Evolutionary conservation across 2,329 filamentous ascomycete species (phyloP).

Genomic region (Daldinia eschscholtzii): DNA sequence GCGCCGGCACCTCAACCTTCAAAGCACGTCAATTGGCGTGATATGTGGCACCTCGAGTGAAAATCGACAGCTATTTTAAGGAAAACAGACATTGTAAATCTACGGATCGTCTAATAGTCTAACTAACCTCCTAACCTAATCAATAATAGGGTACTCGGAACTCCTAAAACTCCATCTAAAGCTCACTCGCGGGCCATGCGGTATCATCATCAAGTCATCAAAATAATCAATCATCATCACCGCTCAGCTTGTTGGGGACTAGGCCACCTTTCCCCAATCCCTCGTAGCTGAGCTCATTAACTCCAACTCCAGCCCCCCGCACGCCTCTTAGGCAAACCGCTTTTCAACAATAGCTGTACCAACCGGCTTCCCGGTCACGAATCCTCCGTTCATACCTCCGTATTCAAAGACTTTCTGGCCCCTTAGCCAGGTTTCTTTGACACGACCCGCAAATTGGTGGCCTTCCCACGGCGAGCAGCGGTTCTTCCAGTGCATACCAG

Average conservation of each 20-base stretch:
- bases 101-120: neutral
- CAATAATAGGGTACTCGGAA: neutral
- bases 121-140: neutral
- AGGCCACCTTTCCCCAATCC: conserved; percentile 6
- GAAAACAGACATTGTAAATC: neutral
- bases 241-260: neutral
- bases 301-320: neutral
- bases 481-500: conserved; percentile 94
- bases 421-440: conserved; percentile 87
- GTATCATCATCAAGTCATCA: conserved; percentile 36
- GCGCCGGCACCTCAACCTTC: neutral
- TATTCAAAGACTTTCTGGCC: conserved; percentile 80
- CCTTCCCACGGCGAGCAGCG: conserved; percentile 93
- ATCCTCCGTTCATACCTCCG: conserved; percentile 65
- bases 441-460: conserved; percentile 80
- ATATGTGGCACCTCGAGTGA: conserved; percentile 5
- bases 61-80: neutral
- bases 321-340: conserved; percentile 57
- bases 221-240: conserved; percentile 17
- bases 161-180: conserved; percentile 30
- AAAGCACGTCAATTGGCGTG: conserved; percentile 38
- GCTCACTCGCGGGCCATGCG: conserved; percentile 36
- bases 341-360: conserved; percentile 72
- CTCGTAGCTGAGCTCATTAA: conserved; percentile 5
- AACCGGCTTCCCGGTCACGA: conserved; percentile 62